These are phyloP conservation scores for Melastoma candidum DNA, from an alignment of 441 rosid genomes.

Conservation along the genomic window DNA sequence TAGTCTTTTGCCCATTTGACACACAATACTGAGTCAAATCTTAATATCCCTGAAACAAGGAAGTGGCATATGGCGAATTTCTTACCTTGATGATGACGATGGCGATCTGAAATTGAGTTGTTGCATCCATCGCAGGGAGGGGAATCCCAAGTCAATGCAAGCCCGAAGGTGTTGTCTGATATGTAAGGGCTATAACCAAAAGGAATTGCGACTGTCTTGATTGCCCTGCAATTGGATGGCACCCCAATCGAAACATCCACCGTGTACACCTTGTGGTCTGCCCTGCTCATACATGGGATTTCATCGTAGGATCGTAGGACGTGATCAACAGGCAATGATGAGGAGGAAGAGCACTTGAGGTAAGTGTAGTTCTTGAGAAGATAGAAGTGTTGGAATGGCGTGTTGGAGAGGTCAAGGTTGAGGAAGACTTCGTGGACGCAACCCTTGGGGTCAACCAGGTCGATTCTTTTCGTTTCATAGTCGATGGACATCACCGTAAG, in stretches of 20 bases:
- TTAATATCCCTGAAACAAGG: no score
- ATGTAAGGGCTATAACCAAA: constrained; percentile 42
- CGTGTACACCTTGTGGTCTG: constrained; percentile 27
- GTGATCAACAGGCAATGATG: background rate
- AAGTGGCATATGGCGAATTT: no score
- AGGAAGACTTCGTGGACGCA: constrained; percentile 60
- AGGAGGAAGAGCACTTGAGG: constrained; percentile 38
- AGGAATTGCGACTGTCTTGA: constrained; percentile 44
- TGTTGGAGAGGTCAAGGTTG: constrained; percentile 40
- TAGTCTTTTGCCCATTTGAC: no score
- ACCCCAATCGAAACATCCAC: constrained; percentile 18
- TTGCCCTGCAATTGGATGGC: constrained; percentile 29
- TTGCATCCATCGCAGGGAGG: constrained; percentile 11
- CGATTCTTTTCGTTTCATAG: constrained; percentile 20
- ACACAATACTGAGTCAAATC: no score
- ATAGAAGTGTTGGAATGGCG: constrained; percentile 42
- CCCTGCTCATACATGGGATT: constrained; percentile 45
- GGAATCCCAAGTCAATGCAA: constrained; percentile 43
- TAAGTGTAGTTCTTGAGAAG: constrained; percentile 36
- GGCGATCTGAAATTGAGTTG: no score
- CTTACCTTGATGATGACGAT: no score
- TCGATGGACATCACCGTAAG: constrained; percentile 39
- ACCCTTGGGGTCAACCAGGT: constrained; percentile 37
- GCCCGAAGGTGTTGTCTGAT: constrained; percentile 46
- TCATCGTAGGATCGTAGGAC: constrained; percentile 21